Percentiles rank a stretch among this genome's conserved stretches.
Conservation (phyloP, 1,284 basidiomycete genomes). For the Puccinia polysora region DNA sequence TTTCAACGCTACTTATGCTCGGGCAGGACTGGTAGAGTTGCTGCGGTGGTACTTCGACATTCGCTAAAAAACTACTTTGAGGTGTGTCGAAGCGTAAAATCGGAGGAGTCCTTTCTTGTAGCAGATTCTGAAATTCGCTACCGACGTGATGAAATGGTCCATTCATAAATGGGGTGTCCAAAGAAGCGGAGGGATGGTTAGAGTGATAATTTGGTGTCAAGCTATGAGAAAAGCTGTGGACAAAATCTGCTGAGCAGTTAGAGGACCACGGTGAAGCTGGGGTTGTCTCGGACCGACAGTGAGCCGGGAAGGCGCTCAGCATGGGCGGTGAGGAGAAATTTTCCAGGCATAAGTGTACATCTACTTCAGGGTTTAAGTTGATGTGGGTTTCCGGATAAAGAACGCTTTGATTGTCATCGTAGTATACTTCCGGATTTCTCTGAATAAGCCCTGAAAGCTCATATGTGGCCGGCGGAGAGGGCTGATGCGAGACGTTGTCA, state of each 20-base stretch:
- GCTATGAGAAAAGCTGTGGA: not conserved
- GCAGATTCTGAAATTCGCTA: not conserved
- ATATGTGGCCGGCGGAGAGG: not conserved
- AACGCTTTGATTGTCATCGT: not conserved
- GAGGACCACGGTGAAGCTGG: slow-evolving; percentile 2
- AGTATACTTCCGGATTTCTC: not conserved
- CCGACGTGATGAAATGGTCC: not conserved
- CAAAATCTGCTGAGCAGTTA: not conserved
- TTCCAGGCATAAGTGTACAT: not conserved
- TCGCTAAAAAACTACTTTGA: slow-evolving; percentile 3
- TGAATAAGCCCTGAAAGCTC: not conserved
- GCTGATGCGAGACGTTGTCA: not conserved
- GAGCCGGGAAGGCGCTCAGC: not conserved
- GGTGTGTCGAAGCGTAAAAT: not conserved
- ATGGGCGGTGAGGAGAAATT: not conserved
- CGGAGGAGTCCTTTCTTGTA: not conserved
- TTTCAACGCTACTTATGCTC: not conserved
- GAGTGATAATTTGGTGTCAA: not conserved
- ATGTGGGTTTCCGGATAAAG: not conserved
- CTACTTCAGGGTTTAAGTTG: not conserved
- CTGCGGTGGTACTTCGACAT: not conserved
- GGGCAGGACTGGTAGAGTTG: too few relatives aligned
- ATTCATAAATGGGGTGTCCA: not conserved
- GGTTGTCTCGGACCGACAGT: not conserved
- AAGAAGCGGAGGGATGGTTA: not conserved